Conservation (phyloP, 352 stramenopile species). For the Pythium utonaiense region DNA sequence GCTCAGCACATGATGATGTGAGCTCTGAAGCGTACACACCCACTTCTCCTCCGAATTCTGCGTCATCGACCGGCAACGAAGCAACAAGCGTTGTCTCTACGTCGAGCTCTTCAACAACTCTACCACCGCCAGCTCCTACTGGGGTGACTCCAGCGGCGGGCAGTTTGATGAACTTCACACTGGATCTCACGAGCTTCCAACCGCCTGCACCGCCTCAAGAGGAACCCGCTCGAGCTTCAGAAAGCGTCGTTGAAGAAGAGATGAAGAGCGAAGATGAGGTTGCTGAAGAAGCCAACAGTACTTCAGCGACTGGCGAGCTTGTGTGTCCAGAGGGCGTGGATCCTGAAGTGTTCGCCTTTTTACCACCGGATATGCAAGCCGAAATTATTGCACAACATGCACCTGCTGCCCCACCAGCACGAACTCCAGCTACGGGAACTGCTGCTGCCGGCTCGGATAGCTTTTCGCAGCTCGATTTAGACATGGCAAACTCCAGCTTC, state of each 20-base stretch:
- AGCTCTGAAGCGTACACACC: slow-evolving; percentile 37
- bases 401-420: slow-evolving; percentile 26
- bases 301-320: slow-evolving; percentile 16
- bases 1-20: slow-evolving; percentile 53
- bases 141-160: slow-evolving; percentile 27
- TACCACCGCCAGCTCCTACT: slow-evolving; percentile 28
- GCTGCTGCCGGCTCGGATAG: slow-evolving; percentile 39
- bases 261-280: slow-evolving; percentile 18
- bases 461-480: slow-evolving; percentile 76
- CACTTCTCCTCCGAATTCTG: slow-evolving; percentile 21
- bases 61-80: background rate
- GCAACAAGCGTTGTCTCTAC: background rate
- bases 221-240: slow-evolving; percentile 3
- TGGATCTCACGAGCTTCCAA: slow-evolving; percentile 67
- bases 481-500: slow-evolving; percentile 87
- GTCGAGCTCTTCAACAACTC: background rate
- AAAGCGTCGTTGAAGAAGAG: slow-evolving; percentile 18
- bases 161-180: slow-evolving; percentile 80
- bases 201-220: slow-evolving; percentile 10
- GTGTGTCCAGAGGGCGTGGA: slow-evolving; percentile 95
- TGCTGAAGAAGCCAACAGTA: slow-evolving; percentile 1
- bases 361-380: slow-evolving; percentile 96
- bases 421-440: background rate
- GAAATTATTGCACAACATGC: slow-evolving; percentile 90
- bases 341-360: slow-evolving; percentile 94